These are phyloP conservation scores for Calycina herbarum DNA, from an alignment of 2,329 filamentous ascomycete genomes.

Conservation along the genomic window DNA sequence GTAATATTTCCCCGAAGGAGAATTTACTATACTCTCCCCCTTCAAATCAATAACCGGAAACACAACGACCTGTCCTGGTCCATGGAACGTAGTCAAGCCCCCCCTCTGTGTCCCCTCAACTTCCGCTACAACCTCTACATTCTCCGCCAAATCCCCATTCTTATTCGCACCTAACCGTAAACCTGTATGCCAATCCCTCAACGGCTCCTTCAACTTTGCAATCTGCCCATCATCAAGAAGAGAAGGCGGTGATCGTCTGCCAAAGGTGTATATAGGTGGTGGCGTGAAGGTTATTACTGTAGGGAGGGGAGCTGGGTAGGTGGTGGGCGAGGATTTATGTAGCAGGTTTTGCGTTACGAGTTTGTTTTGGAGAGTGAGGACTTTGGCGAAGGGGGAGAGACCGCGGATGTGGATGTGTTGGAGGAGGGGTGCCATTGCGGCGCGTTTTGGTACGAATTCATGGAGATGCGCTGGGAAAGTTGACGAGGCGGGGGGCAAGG, in stretches of 20 bases:
- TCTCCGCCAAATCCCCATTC: not conserved
- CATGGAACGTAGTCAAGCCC: slow-evolving; percentile 92
- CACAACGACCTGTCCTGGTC: slow-evolving; percentile 87
- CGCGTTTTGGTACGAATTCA: not conserved
- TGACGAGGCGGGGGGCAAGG: not conserved
- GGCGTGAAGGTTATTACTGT: slow-evolving; percentile 82
- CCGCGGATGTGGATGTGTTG: slow-evolving; percentile 60
- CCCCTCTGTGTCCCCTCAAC: slow-evolving; percentile 59
- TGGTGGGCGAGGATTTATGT: slow-evolving; percentile 49
- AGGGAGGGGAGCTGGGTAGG: slow-evolving; percentile 54
- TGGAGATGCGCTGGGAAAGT: not conserved
- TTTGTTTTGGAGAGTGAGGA: slow-evolving; percentile 55
- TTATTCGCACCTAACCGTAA: not conserved
- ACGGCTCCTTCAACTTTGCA: not conserved
- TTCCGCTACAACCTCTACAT: not conserved
- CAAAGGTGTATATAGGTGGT: slow-evolving; percentile 82
- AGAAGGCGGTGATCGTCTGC: slow-evolving; percentile 63
- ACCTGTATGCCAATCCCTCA: not conserved
- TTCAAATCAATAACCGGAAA: slow-evolving; percentile 88
- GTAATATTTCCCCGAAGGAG: not conserved
- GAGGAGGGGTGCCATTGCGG: slow-evolving; percentile 39
- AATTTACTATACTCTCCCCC: not conserved
- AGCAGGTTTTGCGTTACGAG: slow-evolving; percentile 59
- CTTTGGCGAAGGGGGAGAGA: slow-evolving; percentile 54
- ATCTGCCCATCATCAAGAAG: slow-evolving; percentile 42